Evolutionary conservation across 805 yeast genomes (phyloP).

Genomic region (Middelhovenomyces tepae): DNA sequence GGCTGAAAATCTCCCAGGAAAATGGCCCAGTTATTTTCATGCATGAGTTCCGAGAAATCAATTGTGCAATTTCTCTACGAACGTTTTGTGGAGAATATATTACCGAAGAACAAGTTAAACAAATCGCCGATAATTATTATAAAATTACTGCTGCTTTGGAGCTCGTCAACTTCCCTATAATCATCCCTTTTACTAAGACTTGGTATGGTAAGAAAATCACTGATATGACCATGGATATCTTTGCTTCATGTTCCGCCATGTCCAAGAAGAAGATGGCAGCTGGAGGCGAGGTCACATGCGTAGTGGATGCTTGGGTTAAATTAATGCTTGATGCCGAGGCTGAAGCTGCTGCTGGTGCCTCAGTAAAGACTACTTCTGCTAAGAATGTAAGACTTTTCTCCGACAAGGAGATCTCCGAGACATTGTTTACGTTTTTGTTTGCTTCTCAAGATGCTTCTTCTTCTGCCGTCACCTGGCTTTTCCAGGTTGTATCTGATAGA

Average conservation of each 20-base stretch:
- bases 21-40: slow-evolving; percentile 70
- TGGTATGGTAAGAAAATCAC: slow-evolving; percentile 96
- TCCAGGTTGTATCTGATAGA: slow-evolving; percentile 91
- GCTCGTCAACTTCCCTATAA: slow-evolving; percentile 95
- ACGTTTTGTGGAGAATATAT: slow-evolving; percentile 96
- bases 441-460: slow-evolving; percentile 98
- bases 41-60: slow-evolving; percentile 89
- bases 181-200: slow-evolving; percentile 90
- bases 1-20: slow-evolving; percentile 44
- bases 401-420: slow-evolving; percentile 89
- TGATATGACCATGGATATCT: slow-evolving; percentile 86
- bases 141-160: slow-evolving; percentile 92
- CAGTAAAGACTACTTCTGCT: slow-evolving; percentile 31
- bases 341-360: slow-evolving; percentile 2
- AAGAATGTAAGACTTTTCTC: slow-evolving; percentile 65
- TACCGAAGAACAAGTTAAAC: slow-evolving; percentile 80
- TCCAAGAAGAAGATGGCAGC: slow-evolving; percentile 72
- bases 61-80: slow-evolving; percentile 88
- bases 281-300: slow-evolving; percentile 77
- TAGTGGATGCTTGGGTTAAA: slow-evolving; percentile 91
- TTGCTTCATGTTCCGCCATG: slow-evolving; percentile 79
- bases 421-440: slow-evolving; percentile 90
- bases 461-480: slow-evolving; percentile 95
- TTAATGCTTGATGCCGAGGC: slow-evolving; percentile 67
- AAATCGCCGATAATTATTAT: slow-evolving; percentile 87